phyloP scores from a whole-genome alignment of 208 protist species.

The Wallacemonas sp. region DNA sequence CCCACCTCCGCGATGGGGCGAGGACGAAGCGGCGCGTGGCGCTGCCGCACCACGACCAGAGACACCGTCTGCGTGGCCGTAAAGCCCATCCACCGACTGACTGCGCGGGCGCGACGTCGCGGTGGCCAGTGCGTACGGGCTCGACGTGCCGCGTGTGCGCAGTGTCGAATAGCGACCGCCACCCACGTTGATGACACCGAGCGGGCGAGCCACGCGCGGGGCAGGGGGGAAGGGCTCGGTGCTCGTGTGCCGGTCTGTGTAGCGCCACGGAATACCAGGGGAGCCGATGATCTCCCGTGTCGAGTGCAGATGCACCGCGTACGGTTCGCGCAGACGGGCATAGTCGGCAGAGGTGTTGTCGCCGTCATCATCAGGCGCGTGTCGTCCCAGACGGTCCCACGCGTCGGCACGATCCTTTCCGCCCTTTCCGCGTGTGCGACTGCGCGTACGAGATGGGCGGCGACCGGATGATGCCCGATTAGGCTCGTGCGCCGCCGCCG shows the following conservation, averaged over 20 bases:
- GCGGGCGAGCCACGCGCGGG: slow-evolving; percentile 48
- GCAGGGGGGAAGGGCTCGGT: slow-evolving; percentile 30
- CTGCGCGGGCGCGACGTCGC: no score
- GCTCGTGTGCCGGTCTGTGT: slow-evolving; percentile 20
- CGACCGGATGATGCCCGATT: no score
- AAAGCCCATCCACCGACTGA: no score
- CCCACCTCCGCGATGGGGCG: neutral
- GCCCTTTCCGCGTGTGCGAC: neutral
- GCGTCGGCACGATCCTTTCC: slow-evolving; percentile 1
- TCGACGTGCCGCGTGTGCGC: slow-evolving; percentile 24
- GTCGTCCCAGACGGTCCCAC: slow-evolving; percentile 19
- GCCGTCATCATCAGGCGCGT: neutral
- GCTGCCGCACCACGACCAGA: neutral
- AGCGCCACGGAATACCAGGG: slow-evolving; percentile 59
- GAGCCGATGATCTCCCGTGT: slow-evolving; percentile 21
- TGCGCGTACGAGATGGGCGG: neutral
- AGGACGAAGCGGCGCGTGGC: neutral
- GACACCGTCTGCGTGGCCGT: no score
- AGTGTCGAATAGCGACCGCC: slow-evolving; percentile 39
- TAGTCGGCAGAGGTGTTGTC: neutral
- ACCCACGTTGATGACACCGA: slow-evolving; percentile 67
- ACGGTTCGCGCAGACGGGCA: slow-evolving; percentile 2
- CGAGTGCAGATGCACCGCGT: slow-evolving; percentile 15
- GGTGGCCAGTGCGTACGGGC: slow-evolving; percentile 26
- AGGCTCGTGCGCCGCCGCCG: neutral